These are phyloP conservation scores for Yamadazyma paraphyllophila DNA, from an alignment of 805 yeast genomes.

Conservation along the genomic window DNA sequence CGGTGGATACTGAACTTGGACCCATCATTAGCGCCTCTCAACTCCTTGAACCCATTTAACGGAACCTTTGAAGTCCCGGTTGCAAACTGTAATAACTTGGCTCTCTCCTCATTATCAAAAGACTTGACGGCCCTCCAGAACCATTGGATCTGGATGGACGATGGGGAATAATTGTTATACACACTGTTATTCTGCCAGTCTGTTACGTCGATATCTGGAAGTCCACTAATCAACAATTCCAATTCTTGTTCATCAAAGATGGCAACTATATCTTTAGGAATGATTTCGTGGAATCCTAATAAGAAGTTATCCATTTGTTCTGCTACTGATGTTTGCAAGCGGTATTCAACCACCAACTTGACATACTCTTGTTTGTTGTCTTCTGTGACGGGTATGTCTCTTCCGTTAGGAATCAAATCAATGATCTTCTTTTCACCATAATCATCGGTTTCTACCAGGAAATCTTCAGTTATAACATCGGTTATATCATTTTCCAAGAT, in stretches of 20 bases:
- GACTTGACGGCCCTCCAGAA: conserved; percentile 98
- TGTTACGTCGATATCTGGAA: conserved; percentile 93
- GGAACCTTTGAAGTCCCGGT: conserved; percentile 98
- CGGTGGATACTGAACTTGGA: conserved; percentile 86
- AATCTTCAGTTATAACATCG: conserved; percentile 90
- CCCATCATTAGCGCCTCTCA: conserved; percentile 83
- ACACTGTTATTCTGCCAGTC: conserved; percentile 91
- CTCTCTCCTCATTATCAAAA: conserved; percentile 90
- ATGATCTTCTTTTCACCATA: conserved; percentile 85
- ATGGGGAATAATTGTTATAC: conserved; percentile 76
- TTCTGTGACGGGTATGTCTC: conserved; percentile 83
- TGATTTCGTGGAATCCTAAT: conserved; percentile 85
- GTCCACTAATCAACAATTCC: conserved; percentile 87
- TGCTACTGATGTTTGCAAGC: conserved; percentile 75
- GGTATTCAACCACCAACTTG: conserved; percentile 77
- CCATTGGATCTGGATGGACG: conserved; percentile 88
- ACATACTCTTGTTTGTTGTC: conserved; percentile 90
- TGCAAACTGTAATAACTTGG: conserved; percentile 89
- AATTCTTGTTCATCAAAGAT: conserved; percentile 95
- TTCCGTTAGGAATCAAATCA: conserved; percentile 81
- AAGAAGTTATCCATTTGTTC: conserved; percentile 86
- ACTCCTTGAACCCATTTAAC: conserved; percentile 84
- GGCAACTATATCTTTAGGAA: conserved; percentile 77
- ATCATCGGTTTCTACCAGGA: conserved; percentile 89
- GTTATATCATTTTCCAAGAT: conserved; percentile 96